Conservation (phyloP, 805 yeast genomes). For the Cyberlindnera mycetangii region DNA sequence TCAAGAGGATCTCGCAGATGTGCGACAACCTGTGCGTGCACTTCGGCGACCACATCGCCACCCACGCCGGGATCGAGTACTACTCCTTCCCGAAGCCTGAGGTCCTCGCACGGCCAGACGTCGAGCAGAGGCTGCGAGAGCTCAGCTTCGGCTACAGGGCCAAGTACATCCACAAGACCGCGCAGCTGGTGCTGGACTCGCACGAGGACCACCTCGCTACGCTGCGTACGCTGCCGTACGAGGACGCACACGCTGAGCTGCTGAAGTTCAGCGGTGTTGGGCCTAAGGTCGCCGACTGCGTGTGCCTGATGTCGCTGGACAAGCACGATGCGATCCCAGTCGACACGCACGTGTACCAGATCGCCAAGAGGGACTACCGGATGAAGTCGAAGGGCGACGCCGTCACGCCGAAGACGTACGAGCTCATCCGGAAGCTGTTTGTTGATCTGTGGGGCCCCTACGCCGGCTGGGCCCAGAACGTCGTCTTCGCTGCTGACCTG, state of each 20-base stretch:
- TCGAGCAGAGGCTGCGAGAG: slow-evolving; percentile 43
- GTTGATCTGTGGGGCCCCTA: slow-evolving; percentile 76
- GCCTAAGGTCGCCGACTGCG: slow-evolving; percentile 97
- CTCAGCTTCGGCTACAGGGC: slow-evolving; percentile 90
- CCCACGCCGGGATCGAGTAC: slow-evolving; percentile 51
- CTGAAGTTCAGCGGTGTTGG: slow-evolving; percentile 84
- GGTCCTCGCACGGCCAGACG: slow-evolving; percentile 37
- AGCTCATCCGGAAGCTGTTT: slow-evolving; percentile 56
- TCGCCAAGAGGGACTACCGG: slow-evolving; percentile 79
- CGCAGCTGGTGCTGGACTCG: slow-evolving; percentile 39
- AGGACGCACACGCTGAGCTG: slow-evolving; percentile 54
- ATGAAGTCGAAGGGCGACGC: slow-evolving; percentile 36
- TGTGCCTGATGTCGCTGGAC: slow-evolving; percentile 85
- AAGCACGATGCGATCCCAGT: slow-evolving; percentile 88
- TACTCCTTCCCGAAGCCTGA: slow-evolving; percentile 75
- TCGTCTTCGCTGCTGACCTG: slow-evolving; percentile 83
- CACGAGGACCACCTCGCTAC: slow-evolving; percentile 33
- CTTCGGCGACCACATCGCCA: slow-evolving; percentile 62
- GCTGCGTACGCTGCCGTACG: slow-evolving; percentile 46
- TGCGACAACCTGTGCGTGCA: slow-evolving; percentile 72
- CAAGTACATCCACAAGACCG: slow-evolving; percentile 78
- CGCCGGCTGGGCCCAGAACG: slow-evolving; percentile 99
- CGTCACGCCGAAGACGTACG: slow-evolving; percentile 30
- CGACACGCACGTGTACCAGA: slow-evolving; percentile 92
- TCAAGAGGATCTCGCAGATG: slow-evolving; percentile 90